These are phyloP conservation scores for Pachyrhizus erosus DNA, from an alignment of 306 rosid species.

Conservation along the genomic window DNA sequence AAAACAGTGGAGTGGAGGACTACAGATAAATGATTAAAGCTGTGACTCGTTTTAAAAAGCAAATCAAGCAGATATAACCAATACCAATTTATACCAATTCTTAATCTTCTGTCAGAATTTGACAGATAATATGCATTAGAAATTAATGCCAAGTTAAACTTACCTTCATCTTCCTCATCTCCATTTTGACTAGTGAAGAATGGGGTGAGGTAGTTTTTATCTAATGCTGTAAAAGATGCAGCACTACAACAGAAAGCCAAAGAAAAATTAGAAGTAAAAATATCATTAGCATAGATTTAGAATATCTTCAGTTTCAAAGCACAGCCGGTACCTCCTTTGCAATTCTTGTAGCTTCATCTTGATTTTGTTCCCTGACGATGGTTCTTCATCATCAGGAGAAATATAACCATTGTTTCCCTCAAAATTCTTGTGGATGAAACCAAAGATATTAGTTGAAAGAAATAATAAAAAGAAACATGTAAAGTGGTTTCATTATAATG, in stretches of 20 bases:
- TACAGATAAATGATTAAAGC: too few relatives aligned
- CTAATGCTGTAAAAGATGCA: constrained; percentile 67
- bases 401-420: constrained; percentile 71
- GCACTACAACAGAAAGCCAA: constrained; percentile 56
- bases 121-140: neutral
- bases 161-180: constrained; percentile 62
- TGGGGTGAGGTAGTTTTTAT: constrained; percentile 80
- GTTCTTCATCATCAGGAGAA: constrained; percentile 77
- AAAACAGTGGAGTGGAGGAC: neutral
- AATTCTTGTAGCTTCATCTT: constrained; percentile 94
- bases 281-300: neutral
- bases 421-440: constrained; percentile 48
- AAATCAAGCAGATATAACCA: neutral
- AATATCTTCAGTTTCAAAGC: constrained; percentile 15
- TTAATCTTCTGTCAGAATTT: neutral
- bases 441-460: constrained; percentile 37
- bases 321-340: constrained; percentile 69
- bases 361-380: constrained; percentile 82
- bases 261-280: neutral
- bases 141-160: constrained; percentile 44
- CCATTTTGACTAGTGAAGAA: constrained; percentile 83
- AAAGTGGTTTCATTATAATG: constrained; percentile 9
- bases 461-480: constrained; percentile 6
- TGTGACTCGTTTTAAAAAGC: neutral
- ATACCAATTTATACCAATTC: neutral